Base-by-base conservation (phyloP, 1,284 basidiomycete species). In the Apiotrichum brassicae region DNA sequence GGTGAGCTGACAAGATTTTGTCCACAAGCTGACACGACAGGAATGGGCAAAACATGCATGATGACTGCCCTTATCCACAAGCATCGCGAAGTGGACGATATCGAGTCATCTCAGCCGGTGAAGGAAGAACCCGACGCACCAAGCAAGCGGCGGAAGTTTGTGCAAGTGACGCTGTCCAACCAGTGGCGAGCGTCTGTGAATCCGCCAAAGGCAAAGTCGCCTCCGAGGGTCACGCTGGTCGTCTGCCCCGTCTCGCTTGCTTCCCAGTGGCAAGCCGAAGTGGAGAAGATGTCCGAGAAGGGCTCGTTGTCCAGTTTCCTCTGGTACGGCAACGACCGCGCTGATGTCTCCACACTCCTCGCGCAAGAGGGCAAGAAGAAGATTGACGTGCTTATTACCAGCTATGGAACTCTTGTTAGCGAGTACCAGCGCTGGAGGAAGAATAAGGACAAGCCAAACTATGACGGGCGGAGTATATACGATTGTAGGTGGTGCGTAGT, bases 11-110 rank as follows among this genome's bases (percentile, higher is more conserved):
- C 0, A 6, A 19, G 22, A n/a, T 3, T 12, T 13, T 3, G 19
- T 22, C 24, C 9, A 16, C 8, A n/a, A 16, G 22, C 43, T 54
- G 35, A 54, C 44, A 19, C 5, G 12, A 2, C 85, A 88, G 89
- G 93, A 9, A 88, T 97, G 82, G 94, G 94, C 4, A 98, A 98
- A 75, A 97, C 94, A 6, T 72, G 70, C 63, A 94, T 95, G 90
- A 76, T 97, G 44, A 87, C 92, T 1, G 84, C 90, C 12, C 79
- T 97, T 33, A 86, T 97, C 23, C 91, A 95, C 60, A 83, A 82
- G 12, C 88, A 86, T 56, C 79, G 78, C 34, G 63, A 65, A n/a
- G 67, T 73, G 20, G 58, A 58, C 4, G 57, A 59, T 23, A 46
- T 53, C n/a, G 48, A 43, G 6, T n/a, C 40, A 3, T 35, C 51